Evolutionary conservation across 495 filamentous ascomycete genomes (phyloP), one percentile per base, ranked within the genome.

Genomic region (Apiosordaria backusii): DNA sequence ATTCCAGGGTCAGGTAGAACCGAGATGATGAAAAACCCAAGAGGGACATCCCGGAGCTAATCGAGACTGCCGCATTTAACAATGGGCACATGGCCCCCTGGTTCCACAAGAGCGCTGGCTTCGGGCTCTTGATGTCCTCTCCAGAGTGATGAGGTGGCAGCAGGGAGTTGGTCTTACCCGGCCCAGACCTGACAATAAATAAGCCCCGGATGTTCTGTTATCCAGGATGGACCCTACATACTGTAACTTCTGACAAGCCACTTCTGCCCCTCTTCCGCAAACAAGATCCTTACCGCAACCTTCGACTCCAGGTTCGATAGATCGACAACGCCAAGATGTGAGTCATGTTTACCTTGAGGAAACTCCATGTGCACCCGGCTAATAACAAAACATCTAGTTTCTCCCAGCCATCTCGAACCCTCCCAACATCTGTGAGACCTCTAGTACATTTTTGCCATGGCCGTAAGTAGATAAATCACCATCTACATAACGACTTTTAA

Each of bases 71-170:
- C 59, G 50, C 60, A 26, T 53, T 50, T 6, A 27, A 63, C 53
- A 19, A 29, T 24, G 67, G n/a, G 52, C 67, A 68, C 63, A 68
- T 65, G 67, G 53, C 53, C 29, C 40, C 24, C 19, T 25, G 62
- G 67, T 65, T 68, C 67, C 67, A 68, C 67, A 65, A 63, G n/a
- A 45, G 25, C 54, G n/a, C 35, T 45, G 64, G 40, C 15, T 61
- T 65, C 61, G 50, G 67, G 65, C 65, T 66, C 19, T 52, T 52
- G 10, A 21, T 59, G 57, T 7, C 24, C 15, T 45, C 10, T 55
- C 25, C 22, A 9, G n/a, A 19, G 50, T 15, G 9, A n/a, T 54
- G 61, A 52, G 2, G 52, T 57, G 27, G 5, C 26, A 27, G 29
- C 15, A 40, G 25, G 35, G 35, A 45, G 35, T 15, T 45, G 35